Evolutionary conservation across 148 eudicot species (phyloP), one percentile per base, ranked within the genome.

Genomic region (Heliamphora exappendiculata): DNA sequence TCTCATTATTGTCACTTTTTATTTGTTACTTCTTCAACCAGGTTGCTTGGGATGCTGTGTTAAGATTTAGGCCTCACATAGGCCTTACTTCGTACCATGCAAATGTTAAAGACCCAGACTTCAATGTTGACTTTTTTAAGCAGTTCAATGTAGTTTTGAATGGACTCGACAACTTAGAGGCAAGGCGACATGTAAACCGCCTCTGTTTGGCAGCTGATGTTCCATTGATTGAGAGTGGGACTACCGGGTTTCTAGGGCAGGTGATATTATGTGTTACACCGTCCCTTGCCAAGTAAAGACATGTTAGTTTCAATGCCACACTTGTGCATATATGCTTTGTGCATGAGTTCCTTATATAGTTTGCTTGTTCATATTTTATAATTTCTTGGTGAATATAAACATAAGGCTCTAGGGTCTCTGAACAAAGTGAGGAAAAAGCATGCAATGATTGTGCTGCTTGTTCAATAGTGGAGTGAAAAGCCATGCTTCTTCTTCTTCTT

Each of bases 201-300:
- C 90, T 94, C 51, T 92, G 98, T 84, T 89, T 94, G 85, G 98
- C 98, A 26, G 93, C 93, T 70, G 93, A 85, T 80, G 88, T 90
- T 42, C 97, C 97, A 28, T 76, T 94, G 83, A 88, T 94, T 71
- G 97, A 92, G 84, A 94, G 97, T 80, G 98, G 98, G 69, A 93
- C 97, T 42, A 89, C 96, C 31, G 98, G 98, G n/a, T 93, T 93
- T 84, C 84, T 93, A 64, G 98, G 98, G 37, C 98, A 93, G 98
- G 98, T 93, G 75, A 76, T 37, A 5, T 31, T 71, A 29, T 60
- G 49, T 36, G 71, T 5, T 39, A 22, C n/a, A 33, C 45, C 28
- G 31, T 70, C 34, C 57, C 17, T 49, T 78, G 75, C 67, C 45
- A 19, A 10, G 59, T 47, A 58, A 3, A 22, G 33, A 16, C 44